Conservation (phyloP, 208 protist genomes). For the Trypanosoma caninum region DNA sequence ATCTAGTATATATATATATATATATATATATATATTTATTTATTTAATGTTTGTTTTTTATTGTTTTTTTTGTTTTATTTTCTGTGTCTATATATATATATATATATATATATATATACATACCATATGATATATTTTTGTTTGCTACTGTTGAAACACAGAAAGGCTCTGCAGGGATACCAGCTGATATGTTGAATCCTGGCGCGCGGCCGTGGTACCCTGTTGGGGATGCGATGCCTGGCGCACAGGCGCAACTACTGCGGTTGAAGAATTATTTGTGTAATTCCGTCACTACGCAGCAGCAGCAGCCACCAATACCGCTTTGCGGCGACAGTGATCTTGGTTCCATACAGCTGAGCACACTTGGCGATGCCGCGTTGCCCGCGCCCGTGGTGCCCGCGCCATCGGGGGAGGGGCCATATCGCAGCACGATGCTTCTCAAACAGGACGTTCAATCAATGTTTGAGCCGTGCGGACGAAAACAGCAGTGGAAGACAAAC, state of each 20-base stretch:
- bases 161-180: constrained; percentile 4
- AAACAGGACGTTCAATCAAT: constrained; percentile 3
- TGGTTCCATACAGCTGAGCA: constrained; percentile 5
- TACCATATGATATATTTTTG: background rate
- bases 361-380: background rate
- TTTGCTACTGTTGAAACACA: too few relatives aligned
- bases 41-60: constrained; percentile 9
- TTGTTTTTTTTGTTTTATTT: constrained; percentile 7
- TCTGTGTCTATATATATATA: constrained; percentile 1
- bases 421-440: constrained; percentile 16
- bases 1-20: background rate
- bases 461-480: background rate
- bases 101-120: background rate
- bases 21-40: constrained; percentile 5
- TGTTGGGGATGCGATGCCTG: constrained; percentile 1
- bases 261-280: constrained; percentile 24
- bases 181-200: constrained; percentile 31
- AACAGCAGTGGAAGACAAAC: background rate
- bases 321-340: constrained; percentile 17
- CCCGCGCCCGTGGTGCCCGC: background rate
- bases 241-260: background rate
- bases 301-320: constrained; percentile 15
- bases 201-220: constrained; percentile 36
- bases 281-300: constrained; percentile 7
- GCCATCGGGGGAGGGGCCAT: constrained; percentile 4